Percentiles rank a stretch among this genome's conserved stretches.
Conservation (phyloP, 2,329 filamentous ascomycete species). For the Tolypocladium sp. region DNA sequence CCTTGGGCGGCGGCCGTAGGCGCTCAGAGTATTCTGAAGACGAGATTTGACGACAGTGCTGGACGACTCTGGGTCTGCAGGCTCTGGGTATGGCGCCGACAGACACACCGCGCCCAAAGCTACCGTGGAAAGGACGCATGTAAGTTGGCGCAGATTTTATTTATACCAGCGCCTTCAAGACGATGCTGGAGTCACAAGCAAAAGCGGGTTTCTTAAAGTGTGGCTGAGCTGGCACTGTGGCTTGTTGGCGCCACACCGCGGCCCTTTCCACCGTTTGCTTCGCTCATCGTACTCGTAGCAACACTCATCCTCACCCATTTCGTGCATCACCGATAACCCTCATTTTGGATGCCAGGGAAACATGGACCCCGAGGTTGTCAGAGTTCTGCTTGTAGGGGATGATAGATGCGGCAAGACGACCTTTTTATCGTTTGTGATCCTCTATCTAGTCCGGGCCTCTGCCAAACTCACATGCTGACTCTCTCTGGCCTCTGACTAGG, state of each 20-base stretch:
- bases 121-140: conserved; percentile 16
- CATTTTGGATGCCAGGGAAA: not conserved
- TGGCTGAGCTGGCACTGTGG: not conserved
- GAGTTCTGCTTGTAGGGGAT: conserved; percentile 50
- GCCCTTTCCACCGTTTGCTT: not conserved
- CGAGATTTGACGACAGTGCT: conserved; percentile 4
- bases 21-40: conserved; percentile 2
- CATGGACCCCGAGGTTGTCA: conserved; percentile 41
- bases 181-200: not conserved
- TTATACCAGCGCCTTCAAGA: not conserved
- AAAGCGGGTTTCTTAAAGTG: not conserved
- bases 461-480: conserved; percentile 4
- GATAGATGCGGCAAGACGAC: conserved; percentile 51
- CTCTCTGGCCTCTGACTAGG: conserved; percentile 30
- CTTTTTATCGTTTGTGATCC: conserved; percentile 46
- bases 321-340: not conserved
- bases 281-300: not conserved
- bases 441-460: conserved; percentile 2
- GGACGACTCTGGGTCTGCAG: conserved; percentile 1
- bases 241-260: not conserved
- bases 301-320: not conserved
- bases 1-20: not conserved
- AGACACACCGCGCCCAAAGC: conserved; percentile 15
- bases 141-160: conserved; percentile 6
- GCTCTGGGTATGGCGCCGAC: conserved; percentile 9